Evolutionary conservation across 495 filamentous ascomycete species (phyloP), one percentile per base, ranked within the genome.

Genomic region (Trichoderma gamsii): DNA sequence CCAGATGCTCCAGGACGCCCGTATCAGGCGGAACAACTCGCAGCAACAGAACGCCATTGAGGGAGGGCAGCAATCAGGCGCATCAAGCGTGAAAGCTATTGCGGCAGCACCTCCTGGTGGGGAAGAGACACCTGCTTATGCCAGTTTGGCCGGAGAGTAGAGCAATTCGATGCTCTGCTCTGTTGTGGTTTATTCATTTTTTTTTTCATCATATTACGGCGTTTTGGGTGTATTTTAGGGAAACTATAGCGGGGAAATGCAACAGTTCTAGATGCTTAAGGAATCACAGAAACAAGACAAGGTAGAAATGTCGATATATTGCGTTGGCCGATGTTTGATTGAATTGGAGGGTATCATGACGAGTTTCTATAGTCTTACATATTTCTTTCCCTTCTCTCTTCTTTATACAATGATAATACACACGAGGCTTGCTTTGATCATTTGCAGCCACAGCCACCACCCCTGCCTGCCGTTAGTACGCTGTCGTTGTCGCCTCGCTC

Each of bases 401-500:
- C 8, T 38, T 38, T 38, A 38, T 38, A 38, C 65, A 65, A 70
- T 64, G 65, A 29, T 49, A 66, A 51, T 71, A 41, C 12, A 65
- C 15, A 44, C 63, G 21, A 25, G 6, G 11, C 21, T 21, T 23
- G 35, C 63, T n/a, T n/a, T n/a, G 35, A 21, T 65, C 35, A 65
- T 2, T 32, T 65, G 35, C 63, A 44, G 35, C 63, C 63, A 51
- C 65, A 66, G 43, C 65, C 41, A 25, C 65, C 65, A 32, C 41
- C 43, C 1, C 35, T 68, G 27, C 66, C 59, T 32, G 67, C 67
- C 23, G 35, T 68, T 77, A 92, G 93, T 72, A 96, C 85, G 8
- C 88, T 90, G 67, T 96, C 91, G 73, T 99, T 99, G 80, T 97
- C 91, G 38, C 93, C 92, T 43, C 91, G 83, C 77, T 98, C 95